These are phyloP conservation scores for Jatropha multifida DNA, from an alignment of 441 rosid species.

Conservation along the genomic window DNA sequence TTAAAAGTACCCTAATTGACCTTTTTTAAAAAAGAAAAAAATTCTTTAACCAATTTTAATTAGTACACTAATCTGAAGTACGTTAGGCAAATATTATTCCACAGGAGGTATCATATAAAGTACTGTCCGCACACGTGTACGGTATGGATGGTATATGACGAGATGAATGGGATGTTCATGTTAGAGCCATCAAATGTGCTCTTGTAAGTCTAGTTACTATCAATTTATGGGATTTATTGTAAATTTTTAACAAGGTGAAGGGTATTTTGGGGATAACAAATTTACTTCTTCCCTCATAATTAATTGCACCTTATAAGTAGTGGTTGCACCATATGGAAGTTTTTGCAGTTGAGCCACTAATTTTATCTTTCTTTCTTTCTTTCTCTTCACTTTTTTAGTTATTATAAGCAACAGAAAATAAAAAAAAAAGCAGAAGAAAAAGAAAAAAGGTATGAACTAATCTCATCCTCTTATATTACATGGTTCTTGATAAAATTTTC, in stretches of 20 bases:
- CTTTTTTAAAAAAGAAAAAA: too few species aligned
- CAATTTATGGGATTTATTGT: neutral
- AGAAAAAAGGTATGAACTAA: neutral
- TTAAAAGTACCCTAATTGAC: slow-evolving; percentile 29
- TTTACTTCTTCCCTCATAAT: neutral
- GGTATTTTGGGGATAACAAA: slow-evolving; percentile 31
- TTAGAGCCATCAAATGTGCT: slow-evolving; percentile 14
- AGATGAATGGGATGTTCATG: slow-evolving; percentile 25
- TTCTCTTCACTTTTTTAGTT: neutral
- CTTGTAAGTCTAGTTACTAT: neutral
- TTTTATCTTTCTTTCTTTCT: neutral
- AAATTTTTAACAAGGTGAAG: slow-evolving; percentile 15
- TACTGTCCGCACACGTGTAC: slow-evolving; percentile 58
- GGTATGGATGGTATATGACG: slow-evolving; percentile 25
- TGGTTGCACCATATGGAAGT: slow-evolving; percentile 10
- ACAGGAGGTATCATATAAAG: neutral
- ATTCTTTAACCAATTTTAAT: neutral
- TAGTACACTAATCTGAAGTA: neutral
- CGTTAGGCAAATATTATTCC: neutral
- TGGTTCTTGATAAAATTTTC: neutral
- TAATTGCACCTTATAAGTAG: slow-evolving; percentile 28
- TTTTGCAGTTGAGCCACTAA: slow-evolving; percentile 15
- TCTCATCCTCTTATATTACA: neutral
- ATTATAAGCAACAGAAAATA: neutral
- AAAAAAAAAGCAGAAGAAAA: neutral